Evolutionary conservation across 176 grass and related monocot genomes (phyloP).

Genomic region (Calamus simplicifolius): DNA sequence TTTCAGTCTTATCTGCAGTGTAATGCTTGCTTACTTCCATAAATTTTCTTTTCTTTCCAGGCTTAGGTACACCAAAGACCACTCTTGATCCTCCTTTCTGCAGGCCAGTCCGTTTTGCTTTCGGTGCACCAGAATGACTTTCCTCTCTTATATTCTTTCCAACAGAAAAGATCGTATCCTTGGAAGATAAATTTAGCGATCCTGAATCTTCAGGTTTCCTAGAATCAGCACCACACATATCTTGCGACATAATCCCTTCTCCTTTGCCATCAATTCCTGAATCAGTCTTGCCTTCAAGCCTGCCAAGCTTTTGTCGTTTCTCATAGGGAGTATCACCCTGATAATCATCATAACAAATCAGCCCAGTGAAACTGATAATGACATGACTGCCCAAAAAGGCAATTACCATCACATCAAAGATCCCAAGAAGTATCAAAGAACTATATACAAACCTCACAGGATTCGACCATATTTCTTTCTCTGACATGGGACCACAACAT

Average conservation of each 20-base stretch:
- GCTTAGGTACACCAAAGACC: slow-evolving; percentile 87
- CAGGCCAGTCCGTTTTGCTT: slow-evolving; percentile 54
- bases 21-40: slow-evolving; percentile 99
- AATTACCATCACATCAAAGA: no score
- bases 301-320: slow-evolving; percentile 64
- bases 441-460: slow-evolving; percentile 42
- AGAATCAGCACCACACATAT: slow-evolving; percentile 17
- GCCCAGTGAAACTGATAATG: no score
- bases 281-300: slow-evolving; percentile 20
- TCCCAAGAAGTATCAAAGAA: slow-evolving; percentile 14
- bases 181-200: slow-evolving; percentile 43
- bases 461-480: slow-evolving; percentile 37
- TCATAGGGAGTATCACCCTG: slow-evolving; percentile 85
- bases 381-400: no score
- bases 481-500: slow-evolving; percentile 39
- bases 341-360: slow-evolving; percentile 14
- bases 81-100: slow-evolving; percentile 94
- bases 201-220: slow-evolving; percentile 37
- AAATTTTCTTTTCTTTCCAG: slow-evolving; percentile 96
- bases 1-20: slow-evolving; percentile 49
- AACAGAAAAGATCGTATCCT: slow-evolving; percentile 56
- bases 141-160: slow-evolving; percentile 52
- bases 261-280: slow-evolving; percentile 24
- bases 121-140: slow-evolving; percentile 28
- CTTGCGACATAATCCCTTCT: slow-evolving; percentile 10